Evolutionary conservation across 192 early-diverging fungal species (phyloP).

Genomic region (Geranomyces variabilis): DNA sequence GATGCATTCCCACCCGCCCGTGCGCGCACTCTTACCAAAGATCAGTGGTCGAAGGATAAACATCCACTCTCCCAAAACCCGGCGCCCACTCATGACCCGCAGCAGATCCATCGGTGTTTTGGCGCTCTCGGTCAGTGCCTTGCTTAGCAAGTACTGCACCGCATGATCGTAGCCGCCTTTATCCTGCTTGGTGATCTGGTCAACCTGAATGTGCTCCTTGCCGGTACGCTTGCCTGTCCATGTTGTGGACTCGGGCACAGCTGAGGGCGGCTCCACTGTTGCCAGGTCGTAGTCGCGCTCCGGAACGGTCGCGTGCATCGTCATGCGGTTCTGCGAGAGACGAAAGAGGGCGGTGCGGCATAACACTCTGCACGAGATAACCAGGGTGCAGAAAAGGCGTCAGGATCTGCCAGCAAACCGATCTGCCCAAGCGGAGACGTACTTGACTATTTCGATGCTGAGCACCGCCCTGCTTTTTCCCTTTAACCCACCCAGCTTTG

Average conservation of each 20-base stretch:
- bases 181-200: constrained; percentile 34
- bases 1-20: no score
- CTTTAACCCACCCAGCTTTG: constrained; percentile 64
- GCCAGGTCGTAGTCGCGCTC: constrained; percentile 71
- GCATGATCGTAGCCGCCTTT: constrained; percentile 33
- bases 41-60: constrained; percentile 84
- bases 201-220: constrained; percentile 47
- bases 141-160: constrained; percentile 39
- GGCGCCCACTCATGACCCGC: constrained; percentile 51
- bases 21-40: constrained; percentile 63
- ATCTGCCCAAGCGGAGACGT: constrained; percentile 21
- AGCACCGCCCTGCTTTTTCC: constrained; percentile 64
- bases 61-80: constrained; percentile 71
- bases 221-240: constrained; percentile 63
- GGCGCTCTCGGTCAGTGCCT: constrained; percentile 66
- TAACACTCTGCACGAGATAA: constrained; percentile 42
- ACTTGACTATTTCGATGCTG: constrained; percentile 71
- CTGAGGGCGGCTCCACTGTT: constrained; percentile 24
- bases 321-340: constrained; percentile 58
- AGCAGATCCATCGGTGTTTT: constrained; percentile 73
- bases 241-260: constrained; percentile 5
- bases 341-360: constrained; percentile 57
- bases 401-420: neutral
- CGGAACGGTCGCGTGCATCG: constrained; percentile 60
- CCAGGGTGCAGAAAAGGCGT: no score